A percentile compares a stretch with the other conserved stretches of the same genome.
Conservation (phyloP, 768 basidiomycete species). For the Glaciozyma martinii region DNA sequence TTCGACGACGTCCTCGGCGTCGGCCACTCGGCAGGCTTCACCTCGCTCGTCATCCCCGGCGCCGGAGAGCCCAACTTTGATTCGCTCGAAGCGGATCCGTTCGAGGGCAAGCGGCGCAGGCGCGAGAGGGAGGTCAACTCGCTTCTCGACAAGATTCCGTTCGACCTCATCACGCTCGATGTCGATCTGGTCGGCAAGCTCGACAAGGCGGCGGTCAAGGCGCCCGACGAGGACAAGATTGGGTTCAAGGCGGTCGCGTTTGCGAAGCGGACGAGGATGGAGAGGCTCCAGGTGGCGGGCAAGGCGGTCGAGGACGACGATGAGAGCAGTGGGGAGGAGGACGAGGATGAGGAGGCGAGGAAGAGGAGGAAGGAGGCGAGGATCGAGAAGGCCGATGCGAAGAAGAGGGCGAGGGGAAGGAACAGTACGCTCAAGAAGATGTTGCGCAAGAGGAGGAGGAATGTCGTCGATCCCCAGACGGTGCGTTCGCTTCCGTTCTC, state of each 20-base stretch:
- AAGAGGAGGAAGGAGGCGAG: conserved; percentile 15
- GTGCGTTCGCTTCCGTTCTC: conserved; percentile 36
- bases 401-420: conserved; percentile 77
- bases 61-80: conserved; percentile 93
- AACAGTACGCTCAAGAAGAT: conserved; percentile 58
- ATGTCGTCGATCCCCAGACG: conserved; percentile 72
- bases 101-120: conserved; percentile 69
- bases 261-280: conserved; percentile 65
- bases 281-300: conserved; percentile 49
- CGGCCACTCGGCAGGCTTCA: conserved; percentile 65
- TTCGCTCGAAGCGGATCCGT: conserved; percentile 85
- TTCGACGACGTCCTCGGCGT: conserved; percentile 77
- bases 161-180: conserved; percentile 72
- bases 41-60: conserved; percentile 81
- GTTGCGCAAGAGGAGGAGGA: conserved; percentile 84
- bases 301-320: conserved; percentile 41
- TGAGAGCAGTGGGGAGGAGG: conserved; percentile 38
- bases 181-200: conserved; percentile 40
- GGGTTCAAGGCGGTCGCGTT: conserved; percentile 48
- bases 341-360: conserved; percentile 38
- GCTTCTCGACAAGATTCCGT: conserved; percentile 88
- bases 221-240: conserved; percentile 34
- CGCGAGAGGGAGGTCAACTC: conserved; percentile 84
- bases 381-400: conserved; percentile 45
- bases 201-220: conserved; percentile 5